Conservation (phyloP, 805 yeast genomes). For the Metschnikowia aberdeeniae region DNA sequence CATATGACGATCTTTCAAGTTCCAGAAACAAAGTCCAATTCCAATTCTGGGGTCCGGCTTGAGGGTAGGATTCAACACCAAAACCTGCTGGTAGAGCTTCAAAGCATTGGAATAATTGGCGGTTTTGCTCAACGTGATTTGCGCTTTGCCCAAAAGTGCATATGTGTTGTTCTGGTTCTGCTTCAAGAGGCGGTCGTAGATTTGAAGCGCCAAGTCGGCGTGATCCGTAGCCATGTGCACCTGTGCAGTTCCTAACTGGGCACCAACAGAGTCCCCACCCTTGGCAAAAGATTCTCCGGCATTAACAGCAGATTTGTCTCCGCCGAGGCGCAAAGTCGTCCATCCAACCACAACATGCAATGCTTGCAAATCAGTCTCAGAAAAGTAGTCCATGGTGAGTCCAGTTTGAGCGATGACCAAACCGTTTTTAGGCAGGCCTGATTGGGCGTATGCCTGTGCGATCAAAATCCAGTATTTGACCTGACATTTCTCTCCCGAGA, state of each 20-base stretch:
- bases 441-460: slow-evolving; percentile 73
- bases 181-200: slow-evolving; percentile 58
- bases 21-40: slow-evolving; percentile 92
- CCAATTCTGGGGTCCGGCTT: slow-evolving; percentile 94
- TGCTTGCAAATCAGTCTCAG: slow-evolving; percentile 42
- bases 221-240: slow-evolving; percentile 54
- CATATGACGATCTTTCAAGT: slow-evolving; percentile 67
- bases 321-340: slow-evolving; percentile 53
- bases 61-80: slow-evolving; percentile 69
- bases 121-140: slow-evolving; percentile 61
- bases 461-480: slow-evolving; percentile 80
- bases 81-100: slow-evolving; percentile 76
- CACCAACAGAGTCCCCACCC: slow-evolving; percentile 1
- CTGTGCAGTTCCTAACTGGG: slow-evolving; percentile 41
- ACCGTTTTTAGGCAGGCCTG: slow-evolving; percentile 57
- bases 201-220: slow-evolving; percentile 66
- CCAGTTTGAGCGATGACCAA: slow-evolving; percentile 61
- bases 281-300: slow-evolving; percentile 16
- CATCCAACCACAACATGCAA: slow-evolving; percentile 68
- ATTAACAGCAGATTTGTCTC: slow-evolving; percentile 23
- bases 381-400: slow-evolving; percentile 36
- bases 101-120: slow-evolving; percentile 71
- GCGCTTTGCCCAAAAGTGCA: slow-evolving; percentile 83
- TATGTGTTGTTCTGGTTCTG: slow-evolving; percentile 59
- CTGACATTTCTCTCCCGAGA: slow-evolving; percentile 76